Conservation (phyloP, 2,329 filamentous ascomycete genomes). For the Aspergillus brunneoviolaceus region DNA sequence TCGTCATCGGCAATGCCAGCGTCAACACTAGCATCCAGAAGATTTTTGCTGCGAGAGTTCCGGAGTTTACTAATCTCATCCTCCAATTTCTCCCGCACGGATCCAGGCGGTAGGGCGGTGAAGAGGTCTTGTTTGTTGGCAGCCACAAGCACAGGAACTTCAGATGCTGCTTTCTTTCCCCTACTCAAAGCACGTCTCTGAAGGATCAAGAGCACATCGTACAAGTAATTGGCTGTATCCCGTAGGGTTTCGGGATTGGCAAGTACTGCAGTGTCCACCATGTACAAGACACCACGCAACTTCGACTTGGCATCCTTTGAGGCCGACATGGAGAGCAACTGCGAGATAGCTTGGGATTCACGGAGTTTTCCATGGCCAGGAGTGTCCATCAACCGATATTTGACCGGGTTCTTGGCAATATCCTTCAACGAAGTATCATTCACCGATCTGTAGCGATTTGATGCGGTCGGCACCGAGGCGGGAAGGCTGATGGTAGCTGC, state of each 20-base stretch:
- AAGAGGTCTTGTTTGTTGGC: constrained; percentile 97
- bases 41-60: constrained; percentile 71
- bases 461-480: constrained; percentile 51
- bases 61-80: constrained; percentile 77
- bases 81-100: constrained; percentile 76
- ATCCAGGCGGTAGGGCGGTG: constrained; percentile 76
- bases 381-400: constrained; percentile 63
- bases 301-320: constrained; percentile 37
- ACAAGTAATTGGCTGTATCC: constrained; percentile 78
- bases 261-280: constrained; percentile 79
- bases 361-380: constrained; percentile 95
- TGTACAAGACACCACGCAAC: constrained; percentile 74
- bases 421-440: constrained; percentile 67
- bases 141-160: constrained; percentile 75
- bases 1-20: constrained; percentile 60
- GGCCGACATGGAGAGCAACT: constrained; percentile 33
- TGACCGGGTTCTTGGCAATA: constrained; percentile 34
- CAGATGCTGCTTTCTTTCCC: constrained; percentile 56
- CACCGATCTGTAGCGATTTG: constrained; percentile 63
- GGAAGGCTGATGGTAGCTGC: constrained; percentile 58
- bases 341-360: constrained; percentile 52
- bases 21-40: constrained; percentile 77
- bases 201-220: constrained; percentile 80
- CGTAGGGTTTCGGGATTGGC: constrained; percentile 53
- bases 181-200: constrained; percentile 67